These are phyloP conservation scores for Fomitopsis schrenkii DNA, from an alignment of 1,284 basidiomycete genomes.

Conservation along the genomic window DNA sequence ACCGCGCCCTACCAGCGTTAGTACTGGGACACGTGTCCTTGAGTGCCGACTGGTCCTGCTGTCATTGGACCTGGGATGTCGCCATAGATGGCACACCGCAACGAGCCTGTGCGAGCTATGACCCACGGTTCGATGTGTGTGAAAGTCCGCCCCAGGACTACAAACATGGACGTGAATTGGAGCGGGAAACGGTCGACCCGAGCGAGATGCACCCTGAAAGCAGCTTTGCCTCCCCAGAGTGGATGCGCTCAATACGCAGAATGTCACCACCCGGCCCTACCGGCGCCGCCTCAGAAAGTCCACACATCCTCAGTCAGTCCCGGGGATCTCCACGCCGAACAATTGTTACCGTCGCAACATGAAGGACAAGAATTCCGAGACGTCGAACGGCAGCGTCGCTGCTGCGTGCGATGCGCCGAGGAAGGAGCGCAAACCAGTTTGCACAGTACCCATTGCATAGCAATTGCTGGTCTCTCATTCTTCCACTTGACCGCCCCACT, in stretches of 20 bases:
- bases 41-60: slow-evolving; percentile 13
- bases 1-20: slow-evolving; percentile 27
- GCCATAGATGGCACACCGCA: slow-evolving; percentile 16
- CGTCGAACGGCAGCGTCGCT: slow-evolving; percentile 18
- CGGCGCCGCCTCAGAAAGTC: slow-evolving; percentile 36
- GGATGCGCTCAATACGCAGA: slow-evolving; percentile 19
- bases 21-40: slow-evolving; percentile 24
- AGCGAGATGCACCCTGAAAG: slow-evolving; percentile 18
- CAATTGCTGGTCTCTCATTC: no score
- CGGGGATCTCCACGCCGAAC: slow-evolving; percentile 22
- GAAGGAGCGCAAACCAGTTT: slow-evolving; percentile 42
- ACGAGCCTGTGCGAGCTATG: slow-evolving; percentile 27
- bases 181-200: slow-evolving; percentile 11
- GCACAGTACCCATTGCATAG: no score
- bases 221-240: slow-evolving; percentile 31
- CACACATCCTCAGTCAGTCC: slow-evolving; percentile 30
- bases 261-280: slow-evolving; percentile 23
- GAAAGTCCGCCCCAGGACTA: slow-evolving; percentile 21
- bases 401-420: slow-evolving; percentile 29
- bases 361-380: slow-evolving; percentile 39
- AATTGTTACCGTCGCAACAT: slow-evolving; percentile 25
- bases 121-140: slow-evolving; percentile 29
- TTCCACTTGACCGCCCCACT: no score
- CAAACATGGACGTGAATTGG: slow-evolving; percentile 14
- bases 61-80: slow-evolving; percentile 7